Conservation (phyloP, 371 early-diverging fungal genomes). For the Chytridiales sp. region DNA sequence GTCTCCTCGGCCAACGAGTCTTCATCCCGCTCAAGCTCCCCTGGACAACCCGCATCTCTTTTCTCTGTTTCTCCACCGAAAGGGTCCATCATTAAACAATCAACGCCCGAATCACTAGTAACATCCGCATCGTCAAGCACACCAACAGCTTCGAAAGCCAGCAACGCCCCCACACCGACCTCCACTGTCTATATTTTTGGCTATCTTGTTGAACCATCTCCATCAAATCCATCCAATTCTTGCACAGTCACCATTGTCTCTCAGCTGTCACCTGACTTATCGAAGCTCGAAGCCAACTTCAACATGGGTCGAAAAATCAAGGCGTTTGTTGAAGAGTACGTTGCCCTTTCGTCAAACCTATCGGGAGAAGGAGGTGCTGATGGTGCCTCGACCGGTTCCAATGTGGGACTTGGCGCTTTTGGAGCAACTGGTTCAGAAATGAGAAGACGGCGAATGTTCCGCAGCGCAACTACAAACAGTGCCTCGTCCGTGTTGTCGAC, state of each 20-base stretch:
- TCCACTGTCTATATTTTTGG: conserved; percentile 39
- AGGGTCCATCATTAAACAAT: not conserved
- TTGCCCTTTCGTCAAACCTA: conserved; percentile 4
- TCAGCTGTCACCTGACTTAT: conserved; percentile 39
- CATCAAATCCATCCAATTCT: conserved; percentile 20
- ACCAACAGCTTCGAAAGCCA: not conserved
- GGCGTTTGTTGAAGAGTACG: conserved; percentile 50
- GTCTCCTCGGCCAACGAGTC: no score
- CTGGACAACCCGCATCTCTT: no score
- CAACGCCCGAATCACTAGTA: not conserved
- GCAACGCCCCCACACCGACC: not conserved
- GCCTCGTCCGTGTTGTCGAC: not conserved
- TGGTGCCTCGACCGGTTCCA: not conserved
- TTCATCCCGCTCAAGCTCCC: no score
- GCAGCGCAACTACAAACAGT: not conserved
- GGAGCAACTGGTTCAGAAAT: conserved; percentile 5
- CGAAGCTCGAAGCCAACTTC: conserved; percentile 39
- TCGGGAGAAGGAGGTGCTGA: not conserved
- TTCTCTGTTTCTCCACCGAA: no score
- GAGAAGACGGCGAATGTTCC: conserved; percentile 7
- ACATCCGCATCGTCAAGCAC: not conserved
- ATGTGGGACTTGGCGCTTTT: not conserved
- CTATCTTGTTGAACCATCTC: conserved; percentile 37
- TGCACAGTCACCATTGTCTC: conserved; percentile 43
- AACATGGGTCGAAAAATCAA: conserved; percentile 41